Base-by-base conservation (phyloP, 495 filamentous ascomycete genomes). In the Antarctomyces pellizariae region DNA sequence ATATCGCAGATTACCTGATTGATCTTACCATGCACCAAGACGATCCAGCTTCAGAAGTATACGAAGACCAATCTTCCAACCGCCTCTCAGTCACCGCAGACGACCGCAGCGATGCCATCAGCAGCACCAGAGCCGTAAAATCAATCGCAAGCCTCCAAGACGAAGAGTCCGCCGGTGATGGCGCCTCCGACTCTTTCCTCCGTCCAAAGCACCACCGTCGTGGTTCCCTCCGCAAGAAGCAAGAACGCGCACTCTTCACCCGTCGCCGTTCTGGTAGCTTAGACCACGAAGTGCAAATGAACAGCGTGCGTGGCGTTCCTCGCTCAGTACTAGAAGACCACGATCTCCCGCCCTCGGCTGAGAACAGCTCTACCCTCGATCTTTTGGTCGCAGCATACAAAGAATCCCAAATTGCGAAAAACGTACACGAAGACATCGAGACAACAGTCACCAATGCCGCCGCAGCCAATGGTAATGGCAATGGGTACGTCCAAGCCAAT, bases 1-100 rank as follows among this genome's bases (percentile, higher is more conserved):
- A 97, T 37, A 95, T 97, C 44, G 86, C 86, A 1, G 86, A 97
- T 41, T 97, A 91, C 37, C 64, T 97, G 4, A 80, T 97, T 23
- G 86, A 99, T 46, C 56, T 99, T 11, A 93, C 86, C 0, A 92
- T 99, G 82, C 86, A 99, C 47, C 82, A 77, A 17, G 65, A 74
- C 13, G 56, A 54, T 25, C 50, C 56, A 3, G 51, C 43, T 19
- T 48, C 71, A 2, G 53, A 63, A 30, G 46, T 57, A 0, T 73
- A 80, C 29, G 71, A 66, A 22, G 52, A 58, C 5, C 53, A 42
- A 23, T 50, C 54, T 3, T 37, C 50, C 4, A 38, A 57, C 19
- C 37, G 48, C 3, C 50, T 48, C 15, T 46, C 44, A 24, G 47
- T 35, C 2, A 41, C 45, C 20, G 57, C 56, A 20, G 56, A 53